Evolutionary conservation across 768 basidiomycete species (phyloP).

Genomic region (Boletus subcaerulescens): DNA sequence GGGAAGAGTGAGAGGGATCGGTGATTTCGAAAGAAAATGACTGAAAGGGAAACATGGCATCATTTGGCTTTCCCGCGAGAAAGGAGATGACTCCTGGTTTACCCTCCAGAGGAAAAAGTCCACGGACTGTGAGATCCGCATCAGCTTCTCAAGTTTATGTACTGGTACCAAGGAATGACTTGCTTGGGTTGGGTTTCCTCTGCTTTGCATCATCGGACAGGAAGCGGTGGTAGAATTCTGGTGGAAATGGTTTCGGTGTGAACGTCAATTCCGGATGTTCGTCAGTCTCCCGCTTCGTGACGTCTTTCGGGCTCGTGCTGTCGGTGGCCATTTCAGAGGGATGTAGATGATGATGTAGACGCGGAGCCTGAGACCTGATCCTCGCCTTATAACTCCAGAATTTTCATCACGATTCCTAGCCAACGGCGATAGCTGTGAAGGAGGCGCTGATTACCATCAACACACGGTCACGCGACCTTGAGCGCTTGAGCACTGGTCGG

Average conservation of each 20-base stretch:
- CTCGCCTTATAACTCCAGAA: conserved; percentile 1
- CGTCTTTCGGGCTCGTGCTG: not conserved
- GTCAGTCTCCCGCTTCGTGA: not conserved
- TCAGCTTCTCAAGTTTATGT: not conserved
- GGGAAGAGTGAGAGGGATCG: conserved; percentile 43
- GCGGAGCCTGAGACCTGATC: not conserved
- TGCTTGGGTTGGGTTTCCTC: conserved; percentile 63
- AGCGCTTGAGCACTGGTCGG: not conserved
- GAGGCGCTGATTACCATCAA: no score
- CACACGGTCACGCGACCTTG: not conserved
- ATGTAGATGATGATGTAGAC: not conserved
- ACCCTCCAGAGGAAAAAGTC: conserved; percentile 76
- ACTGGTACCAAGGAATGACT: conserved; percentile 17
- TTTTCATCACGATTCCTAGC: no score
- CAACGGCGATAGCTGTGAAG: no score
- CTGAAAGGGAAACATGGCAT: conserved; percentile 87
- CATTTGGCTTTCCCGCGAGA: conserved; percentile 90
- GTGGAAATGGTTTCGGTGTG: conserved; percentile 38
- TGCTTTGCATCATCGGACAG: conserved; percentile 61
- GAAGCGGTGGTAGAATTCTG: conserved; percentile 55
- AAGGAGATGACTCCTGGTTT: conserved; percentile 76
- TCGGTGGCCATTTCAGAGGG: conserved; percentile 7
- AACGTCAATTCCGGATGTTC: not conserved
- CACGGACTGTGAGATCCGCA: conserved; percentile 44
- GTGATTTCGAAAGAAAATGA: conserved; percentile 66